phyloP scores from a whole-genome alignment of 495 filamentous ascomycete genomes.

The Hypoxylon perforatum region DNA sequence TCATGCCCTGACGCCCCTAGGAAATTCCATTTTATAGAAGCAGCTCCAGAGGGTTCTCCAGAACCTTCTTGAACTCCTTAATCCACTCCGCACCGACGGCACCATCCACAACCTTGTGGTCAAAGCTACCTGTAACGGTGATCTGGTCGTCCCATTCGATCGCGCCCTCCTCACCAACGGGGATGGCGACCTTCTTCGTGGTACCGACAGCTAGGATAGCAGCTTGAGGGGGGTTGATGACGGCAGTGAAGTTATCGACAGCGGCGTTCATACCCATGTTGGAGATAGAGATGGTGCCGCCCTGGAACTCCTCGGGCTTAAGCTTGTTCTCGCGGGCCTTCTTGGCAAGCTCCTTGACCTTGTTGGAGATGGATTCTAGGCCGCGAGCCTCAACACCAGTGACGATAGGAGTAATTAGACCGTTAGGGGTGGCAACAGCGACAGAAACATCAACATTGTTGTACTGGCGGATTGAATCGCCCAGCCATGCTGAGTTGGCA shows the following conservation, averaged over 20 bases:
- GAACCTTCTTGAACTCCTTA: conserved; percentile 93
- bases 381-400: conserved; percentile 85
- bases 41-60: conserved; percentile 96
- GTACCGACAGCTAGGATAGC: conserved; percentile 95
- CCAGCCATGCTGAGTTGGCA: conserved; percentile 95
- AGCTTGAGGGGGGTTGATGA: conserved; percentile 99
- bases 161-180: conserved; percentile 81
- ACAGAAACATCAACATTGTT: conserved; percentile 91
- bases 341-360: conserved; percentile 95
- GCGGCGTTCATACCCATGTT: conserved; percentile 99
- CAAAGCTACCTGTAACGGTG: conserved; percentile 91
- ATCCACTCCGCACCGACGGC: conserved; percentile 98
- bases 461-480: conserved; percentile 91
- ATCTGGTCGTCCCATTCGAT: conserved; percentile 99
- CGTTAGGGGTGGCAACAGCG: conserved; percentile 91
- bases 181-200: conserved; percentile 91
- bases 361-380: conserved; percentile 83
- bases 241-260: conserved; percentile 96
- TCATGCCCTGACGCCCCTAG: conserved; percentile 48
- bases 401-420: conserved; percentile 98
- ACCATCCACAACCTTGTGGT: conserved; percentile 91
- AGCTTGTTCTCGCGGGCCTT: conserved; percentile 97
- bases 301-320: conserved; percentile 99
- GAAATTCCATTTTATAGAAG: conserved; percentile 70
- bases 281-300: conserved; percentile 98